Base-by-base conservation (phyloP, 495 filamentous ascomycete species). In the Jackrogersella multiformis region DNA sequence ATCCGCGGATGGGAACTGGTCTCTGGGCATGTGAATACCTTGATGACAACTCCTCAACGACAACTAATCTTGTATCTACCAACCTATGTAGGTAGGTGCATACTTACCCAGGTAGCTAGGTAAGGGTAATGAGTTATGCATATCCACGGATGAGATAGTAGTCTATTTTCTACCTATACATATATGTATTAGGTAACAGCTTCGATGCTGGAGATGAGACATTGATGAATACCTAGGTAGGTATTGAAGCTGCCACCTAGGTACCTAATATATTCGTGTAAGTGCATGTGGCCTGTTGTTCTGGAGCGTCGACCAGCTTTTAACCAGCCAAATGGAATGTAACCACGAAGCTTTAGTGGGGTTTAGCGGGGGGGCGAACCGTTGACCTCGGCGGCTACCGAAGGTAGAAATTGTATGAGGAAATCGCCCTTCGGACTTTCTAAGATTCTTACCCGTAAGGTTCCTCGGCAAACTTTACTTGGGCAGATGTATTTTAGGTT, bases 391-490 rank as follows among this genome's bases (percentile, higher is more conserved):
- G 61, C 55, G 59, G 54, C 9, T 44, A 46, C 53, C 30, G 51
- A 30, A 61, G 20, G 49, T 49, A 48, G 13, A 26, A 32, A 36
- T 46, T 36, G 36, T 20, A n/a, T n/a, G n/a, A n/a, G n/a, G n/a
- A 30, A 30, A 30, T 30, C 7, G 26, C 26, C 26, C 44, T 24
- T 16, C 38, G 16, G 39, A 20, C 42, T 48, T 53, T 28, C n/a
- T n/a, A n/a, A n/a, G n/a, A n/a, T n/a, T n/a, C 45, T 44, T 20
- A 51, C 34, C 53, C 46, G 41, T 49, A 55, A 46, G 48, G 26
- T 30, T 66, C 68, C 68, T 71, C 68, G 68, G 68, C 63, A 71
- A 56, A 30, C 26, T 15, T 35, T n/a, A n/a, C n/a, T 62, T 56
- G 32, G 56, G 44, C 30, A 56, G 7, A 3, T 30, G 7, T 7